Evolutionary conservation across 1,284 basidiomycete species (phyloP), one percentile per base, ranked within the genome.

Genomic region (Ceratobasidium sp.): DNA sequence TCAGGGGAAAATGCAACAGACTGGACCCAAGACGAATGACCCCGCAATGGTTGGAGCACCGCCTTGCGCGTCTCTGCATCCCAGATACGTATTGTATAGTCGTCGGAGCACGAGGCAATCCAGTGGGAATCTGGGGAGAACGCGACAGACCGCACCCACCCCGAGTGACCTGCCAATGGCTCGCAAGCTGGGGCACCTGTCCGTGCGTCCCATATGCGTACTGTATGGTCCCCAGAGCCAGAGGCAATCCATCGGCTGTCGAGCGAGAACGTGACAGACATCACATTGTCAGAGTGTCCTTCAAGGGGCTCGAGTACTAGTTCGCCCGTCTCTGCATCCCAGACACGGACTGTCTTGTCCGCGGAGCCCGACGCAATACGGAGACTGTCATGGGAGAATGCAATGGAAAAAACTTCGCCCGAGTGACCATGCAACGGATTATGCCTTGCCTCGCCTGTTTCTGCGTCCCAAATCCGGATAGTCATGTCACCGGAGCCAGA

Each of bases 21-120:
- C 2, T 1, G 33, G 18, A 77, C 50, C 12, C 4, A 14, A 57
- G 27, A 14, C n/a, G 65, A 57, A 41, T 68, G 76, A 14, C 78
- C 66, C 7, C 71, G 50, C 5, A 67, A 16, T 3, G 57, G 50
- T 16, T 55, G 35, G 44, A 41, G 52, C n/a, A n/a, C n/a, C n/a
- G n/a, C n/a, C n/a, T n/a, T 23, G n/a, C 30, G n/a, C 3, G 18
- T 55, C 38, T 65, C 64, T 20, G 20, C 41, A 68, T 76, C 62
- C 78, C 78, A 78, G 14, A 76, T 10, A 20, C 73, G 73, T 16
- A 78, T 16, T 14, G 65, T 75, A 33, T 33, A 33, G 41, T 76
- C 73, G 3, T 16, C 0, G 8, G 71, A 75, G 3, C 55, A 44
- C 14, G 78, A 68, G 33, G 46, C 60, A 23, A 78, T 27, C 10